phyloP scores from a whole-genome alignment of 2,329 filamentous ascomycete species.

The Chrysoporthe deuterocubensis region DNA sequence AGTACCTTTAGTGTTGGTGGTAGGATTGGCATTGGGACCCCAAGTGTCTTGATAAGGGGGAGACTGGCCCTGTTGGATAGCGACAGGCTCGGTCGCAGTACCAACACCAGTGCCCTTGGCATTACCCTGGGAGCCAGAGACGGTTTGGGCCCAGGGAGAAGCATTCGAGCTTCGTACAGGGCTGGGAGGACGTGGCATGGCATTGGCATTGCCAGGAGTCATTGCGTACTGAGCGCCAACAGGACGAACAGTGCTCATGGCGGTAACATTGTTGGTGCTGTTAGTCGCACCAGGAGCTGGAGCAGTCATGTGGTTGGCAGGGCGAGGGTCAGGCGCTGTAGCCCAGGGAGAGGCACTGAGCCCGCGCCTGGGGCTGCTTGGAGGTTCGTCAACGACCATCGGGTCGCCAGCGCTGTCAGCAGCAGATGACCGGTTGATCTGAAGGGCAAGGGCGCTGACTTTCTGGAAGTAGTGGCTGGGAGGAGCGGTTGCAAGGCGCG shows the following conservation, averaged over 20 bases:
- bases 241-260: too few relatives aligned
- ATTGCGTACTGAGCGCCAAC: not conserved
- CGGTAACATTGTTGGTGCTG: not conserved
- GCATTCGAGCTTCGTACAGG: too few relatives aligned
- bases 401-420: not conserved
- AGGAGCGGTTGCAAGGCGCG: not conserved
- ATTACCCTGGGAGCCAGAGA: too few relatives aligned
- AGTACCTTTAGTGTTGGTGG: not conserved
- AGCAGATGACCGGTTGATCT: not conserved
- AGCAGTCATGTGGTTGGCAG: too few relatives aligned
- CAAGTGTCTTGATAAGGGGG: too few relatives aligned
- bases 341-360: conserved; percentile 4
- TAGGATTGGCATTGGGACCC: not conserved
- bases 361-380: not conserved
- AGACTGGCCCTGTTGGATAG: too few relatives aligned
- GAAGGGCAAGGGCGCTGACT: not conserved
- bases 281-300: too few relatives aligned
- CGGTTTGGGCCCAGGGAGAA: too few relatives aligned
- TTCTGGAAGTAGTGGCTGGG: not conserved
- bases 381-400: not conserved
- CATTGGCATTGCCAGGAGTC: not conserved
- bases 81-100: too few relatives aligned
- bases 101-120: too few relatives aligned
- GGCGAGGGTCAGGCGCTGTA: not conserved
- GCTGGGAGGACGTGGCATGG: not conserved